Evolutionary conservation across 192 early-diverging fungal species (phyloP), one percentile per base, ranked within the genome.

Genomic region (Jimgerdemannia flammicorona): DNA sequence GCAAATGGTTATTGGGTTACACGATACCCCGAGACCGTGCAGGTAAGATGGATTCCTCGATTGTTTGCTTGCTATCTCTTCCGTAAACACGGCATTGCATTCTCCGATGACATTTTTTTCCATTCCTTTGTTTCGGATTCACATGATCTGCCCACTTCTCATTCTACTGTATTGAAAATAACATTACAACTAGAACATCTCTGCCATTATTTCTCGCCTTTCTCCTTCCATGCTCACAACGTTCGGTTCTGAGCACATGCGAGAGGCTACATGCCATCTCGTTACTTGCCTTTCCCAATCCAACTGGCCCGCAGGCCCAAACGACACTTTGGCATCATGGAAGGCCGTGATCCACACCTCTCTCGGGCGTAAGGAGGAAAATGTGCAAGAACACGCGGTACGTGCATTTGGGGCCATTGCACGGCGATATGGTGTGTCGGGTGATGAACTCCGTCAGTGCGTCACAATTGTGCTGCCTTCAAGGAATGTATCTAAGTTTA

Each of bases 311-410:
- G 42, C 74, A n/a, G 69, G 75, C 19, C 18, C 40, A 2, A 18
- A 67, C 3, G 19, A 75, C 2, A 74, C 78, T 0, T 40, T 88
- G 18, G 66, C 69, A 8, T 79, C 71, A 3, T 93, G 90, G 87
- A 88, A 89, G 75, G 11, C 64, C 0, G 59, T 93, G 3, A 76
- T 93, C 0, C 67, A 82, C 40, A 80, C 70, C 8, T 86, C 87
- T 20, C 76, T 95, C n/a, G 84, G 85, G 44, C 87, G 92, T 18
- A 84, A 85, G 42, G 93, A 94, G 74, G 91, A 92, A 67, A 74
- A 75, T 71, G 87, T 92, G 14, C 91, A 92, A 72, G 78, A 79
- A 44, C 69, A 82, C 67, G 89, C 87, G 40, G 78, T 85, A 1
- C 41, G 65, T 17, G 86, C 89, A 7, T 83, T 89, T 72, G 81